Conservation (phyloP, 73 alveolate species). For the Tetrahymena borealis region DNA sequence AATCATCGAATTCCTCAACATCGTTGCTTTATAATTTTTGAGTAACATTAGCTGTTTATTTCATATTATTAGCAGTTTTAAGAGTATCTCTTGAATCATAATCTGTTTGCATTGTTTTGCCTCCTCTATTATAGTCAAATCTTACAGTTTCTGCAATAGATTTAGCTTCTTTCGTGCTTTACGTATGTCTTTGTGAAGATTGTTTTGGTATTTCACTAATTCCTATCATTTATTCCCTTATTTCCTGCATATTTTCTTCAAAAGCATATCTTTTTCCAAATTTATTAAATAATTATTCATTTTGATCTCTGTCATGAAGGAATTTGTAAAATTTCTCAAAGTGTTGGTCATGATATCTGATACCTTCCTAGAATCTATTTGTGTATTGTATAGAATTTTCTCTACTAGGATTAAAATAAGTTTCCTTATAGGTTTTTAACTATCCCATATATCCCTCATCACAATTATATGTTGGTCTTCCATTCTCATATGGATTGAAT, state of each 20-base stretch:
- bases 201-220: not conserved
- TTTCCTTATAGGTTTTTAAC: not conserved
- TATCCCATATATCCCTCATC: not conserved
- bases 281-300: not conserved
- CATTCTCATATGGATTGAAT: not conserved
- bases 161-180: not conserved
- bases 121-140: not conserved
- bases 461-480: not conserved
- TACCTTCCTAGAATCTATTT: not conserved
- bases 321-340: not conserved
- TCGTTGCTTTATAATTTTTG: no score
- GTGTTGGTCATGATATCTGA: not conserved
- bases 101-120: not conserved
- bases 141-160: not conserved
- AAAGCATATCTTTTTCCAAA: not conserved
- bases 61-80: no score
- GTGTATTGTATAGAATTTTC: not conserved
- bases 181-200: not conserved
- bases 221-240: not conserved
- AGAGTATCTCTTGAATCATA: no score
- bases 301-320: not conserved
- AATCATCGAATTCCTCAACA: no score
- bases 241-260: not conserved
- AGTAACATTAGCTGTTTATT: no score
- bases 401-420: not conserved